These are phyloP conservation scores for Thermothelomyces thermophilus DNA, from an alignment of 2,329 filamentous ascomycete genomes.

Conservation along the genomic window DNA sequence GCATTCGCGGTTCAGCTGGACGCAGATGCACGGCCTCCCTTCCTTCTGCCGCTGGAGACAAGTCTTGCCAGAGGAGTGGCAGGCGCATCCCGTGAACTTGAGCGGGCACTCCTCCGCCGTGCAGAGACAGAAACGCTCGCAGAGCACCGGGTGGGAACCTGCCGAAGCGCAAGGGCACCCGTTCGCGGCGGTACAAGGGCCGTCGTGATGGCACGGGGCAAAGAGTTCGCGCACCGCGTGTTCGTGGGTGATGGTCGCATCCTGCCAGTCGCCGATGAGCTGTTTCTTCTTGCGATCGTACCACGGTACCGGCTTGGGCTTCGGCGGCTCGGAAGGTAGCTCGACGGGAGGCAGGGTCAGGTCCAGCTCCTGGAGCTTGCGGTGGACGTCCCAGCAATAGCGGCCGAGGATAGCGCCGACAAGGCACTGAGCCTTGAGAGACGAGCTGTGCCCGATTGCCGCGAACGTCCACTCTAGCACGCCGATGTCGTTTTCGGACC, in stretches of 20 bases:
- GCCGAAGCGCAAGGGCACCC: constrained; percentile 57
- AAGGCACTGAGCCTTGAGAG: constrained; percentile 42
- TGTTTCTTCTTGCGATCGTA: constrained; percentile 52
- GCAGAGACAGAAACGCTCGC: constrained; percentile 66
- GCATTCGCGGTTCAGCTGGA: constrained; percentile 68
- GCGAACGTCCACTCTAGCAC: constrained; percentile 43
- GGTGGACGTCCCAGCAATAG: constrained; percentile 46
- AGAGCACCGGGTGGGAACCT: constrained; percentile 45
- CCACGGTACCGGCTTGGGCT: constrained; percentile 44
- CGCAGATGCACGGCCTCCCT: constrained; percentile 59
- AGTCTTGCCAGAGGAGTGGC: constrained; percentile 52
- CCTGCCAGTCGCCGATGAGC: constrained; percentile 49
- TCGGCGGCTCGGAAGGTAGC: constrained; percentile 27
- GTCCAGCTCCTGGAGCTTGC: constrained; percentile 37
- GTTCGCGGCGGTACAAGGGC: constrained; percentile 52
- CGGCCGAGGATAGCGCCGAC: constrained; percentile 45
- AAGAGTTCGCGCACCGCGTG: constrained; percentile 51
- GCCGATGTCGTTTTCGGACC: constrained; percentile 44
- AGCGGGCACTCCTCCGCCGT: constrained; percentile 52
- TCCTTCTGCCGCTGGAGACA: constrained; percentile 52
- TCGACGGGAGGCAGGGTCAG: constrained; percentile 28
- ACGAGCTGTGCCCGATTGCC: constrained; percentile 36
- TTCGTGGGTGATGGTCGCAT: constrained; percentile 48
- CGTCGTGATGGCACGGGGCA: constrained; percentile 63
- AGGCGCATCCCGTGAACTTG: constrained; percentile 62